phyloP scores from a whole-genome alignment of 805 yeast species.

The Kluyveromyces dobzhanskii region DNA sequence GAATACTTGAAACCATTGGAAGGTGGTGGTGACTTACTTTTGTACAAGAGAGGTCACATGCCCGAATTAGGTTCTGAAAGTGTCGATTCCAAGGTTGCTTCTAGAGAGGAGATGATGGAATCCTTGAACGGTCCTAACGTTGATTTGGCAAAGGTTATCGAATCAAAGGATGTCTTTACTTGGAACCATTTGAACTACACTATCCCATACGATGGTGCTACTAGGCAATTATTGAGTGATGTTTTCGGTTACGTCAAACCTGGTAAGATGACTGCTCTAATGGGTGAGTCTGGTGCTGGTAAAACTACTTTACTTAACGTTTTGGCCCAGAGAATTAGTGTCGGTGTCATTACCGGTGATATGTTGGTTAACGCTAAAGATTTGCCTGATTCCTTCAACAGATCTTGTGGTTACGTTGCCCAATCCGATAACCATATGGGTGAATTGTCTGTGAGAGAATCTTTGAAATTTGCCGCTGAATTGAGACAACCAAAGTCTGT shows the following conservation, averaged over 20 bases:
- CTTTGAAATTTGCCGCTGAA: slow-evolving; percentile 56
- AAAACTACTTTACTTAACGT: slow-evolving; percentile 67
- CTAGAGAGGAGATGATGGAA: slow-evolving; percentile 33
- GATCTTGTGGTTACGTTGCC: slow-evolving; percentile 66
- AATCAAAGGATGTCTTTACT: slow-evolving; percentile 48
- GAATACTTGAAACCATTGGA: slow-evolving; percentile 32
- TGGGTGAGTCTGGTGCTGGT: slow-evolving; percentile 81
- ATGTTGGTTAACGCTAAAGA: slow-evolving; percentile 56
- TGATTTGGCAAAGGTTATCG: slow-evolving; percentile 26
- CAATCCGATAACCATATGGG: slow-evolving; percentile 67
- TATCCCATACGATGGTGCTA: slow-evolving; percentile 52
- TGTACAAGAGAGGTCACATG: slow-evolving; percentile 39
- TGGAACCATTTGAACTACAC: slow-evolving; percentile 66
- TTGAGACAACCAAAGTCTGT: slow-evolving; percentile 54
- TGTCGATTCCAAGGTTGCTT: slow-evolving; percentile 31
- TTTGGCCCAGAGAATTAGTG: slow-evolving; percentile 59
- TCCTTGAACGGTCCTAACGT: slow-evolving; percentile 27
- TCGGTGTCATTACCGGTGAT: slow-evolving; percentile 65
- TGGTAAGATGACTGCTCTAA: slow-evolving; percentile 71
- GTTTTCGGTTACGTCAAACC: slow-evolving; percentile 72
- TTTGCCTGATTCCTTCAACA: slow-evolving; percentile 50
- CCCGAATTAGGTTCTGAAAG: slow-evolving; percentile 28
- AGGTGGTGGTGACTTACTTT: slow-evolving; percentile 34
- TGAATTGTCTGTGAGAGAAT: slow-evolving; percentile 64
- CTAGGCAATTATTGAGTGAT: slow-evolving; percentile 45